A percentile compares a stretch with the other conserved stretches of the same genome.
Evolutionary conservation across 768 basidiomycete genomes (phyloP).

Genomic region (Gymnopilus dilepis): DNA sequence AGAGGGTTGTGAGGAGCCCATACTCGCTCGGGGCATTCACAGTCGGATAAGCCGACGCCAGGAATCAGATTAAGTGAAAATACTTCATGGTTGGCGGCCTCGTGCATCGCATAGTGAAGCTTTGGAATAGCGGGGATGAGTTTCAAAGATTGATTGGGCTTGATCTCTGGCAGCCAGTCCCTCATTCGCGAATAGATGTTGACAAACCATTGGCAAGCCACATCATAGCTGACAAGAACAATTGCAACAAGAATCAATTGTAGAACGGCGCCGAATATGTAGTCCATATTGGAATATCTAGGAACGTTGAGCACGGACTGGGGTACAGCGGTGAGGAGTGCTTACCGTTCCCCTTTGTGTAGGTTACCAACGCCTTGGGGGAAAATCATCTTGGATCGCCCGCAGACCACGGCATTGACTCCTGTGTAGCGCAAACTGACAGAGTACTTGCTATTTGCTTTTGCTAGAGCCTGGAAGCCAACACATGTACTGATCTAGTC

Average conservation of each 20-base stretch:
- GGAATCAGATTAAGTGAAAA: constrained; percentile 31
- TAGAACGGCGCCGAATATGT: constrained; percentile 3
- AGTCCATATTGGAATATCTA: constrained; percentile 22
- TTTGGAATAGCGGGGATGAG: constrained; percentile 32
- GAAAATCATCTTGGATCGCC: constrained; percentile 7
- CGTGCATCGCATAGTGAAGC: constrained; percentile 37
- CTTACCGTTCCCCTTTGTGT: constrained; percentile 36
- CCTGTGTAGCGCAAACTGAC: constrained; percentile 1
- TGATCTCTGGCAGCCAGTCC: neutral
- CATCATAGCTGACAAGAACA: constrained; percentile 12
- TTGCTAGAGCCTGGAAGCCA: constrained; percentile 6
- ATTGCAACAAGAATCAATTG: neutral
- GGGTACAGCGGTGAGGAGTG: neutral
- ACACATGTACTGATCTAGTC: constrained; percentile 6
- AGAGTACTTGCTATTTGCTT: constrained; percentile 1
- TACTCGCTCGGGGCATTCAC: too few species aligned
- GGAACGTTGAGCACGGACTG: neutral
- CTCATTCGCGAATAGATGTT: constrained; percentile 25
- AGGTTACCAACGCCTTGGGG: constrained; percentile 6
- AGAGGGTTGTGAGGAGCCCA: too few species aligned
- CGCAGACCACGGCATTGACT: neutral
- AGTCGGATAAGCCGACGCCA: constrained; percentile 16
- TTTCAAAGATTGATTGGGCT: neutral
- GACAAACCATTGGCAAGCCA: constrained; percentile 28
- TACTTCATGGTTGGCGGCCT: too few species aligned